These are phyloP conservation scores for Penicillium ucsense DNA, from an alignment of 495 filamentous ascomycete genomes.

Conservation along the genomic window DNA sequence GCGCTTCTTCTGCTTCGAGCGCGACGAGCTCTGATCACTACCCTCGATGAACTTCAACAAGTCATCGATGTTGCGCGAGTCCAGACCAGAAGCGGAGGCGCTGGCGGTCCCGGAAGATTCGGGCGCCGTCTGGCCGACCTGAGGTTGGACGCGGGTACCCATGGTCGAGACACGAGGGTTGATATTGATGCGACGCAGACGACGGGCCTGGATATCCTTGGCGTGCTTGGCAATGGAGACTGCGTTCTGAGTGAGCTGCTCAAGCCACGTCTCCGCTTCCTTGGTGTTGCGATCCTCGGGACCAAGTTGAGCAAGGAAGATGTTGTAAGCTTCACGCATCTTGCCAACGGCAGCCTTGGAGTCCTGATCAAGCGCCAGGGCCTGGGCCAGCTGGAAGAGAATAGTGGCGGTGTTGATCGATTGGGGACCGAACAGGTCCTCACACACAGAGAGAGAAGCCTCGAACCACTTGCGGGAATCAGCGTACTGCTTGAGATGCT, in stretches of 20 bases:
- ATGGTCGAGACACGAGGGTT: constrained; percentile 43
- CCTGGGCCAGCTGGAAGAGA: constrained; percentile 93
- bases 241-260: constrained; percentile 88
- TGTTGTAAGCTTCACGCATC: constrained; percentile 93
- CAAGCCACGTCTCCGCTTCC: constrained; percentile 89
- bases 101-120: constrained; percentile 32
- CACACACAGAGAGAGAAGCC: constrained; percentile 75
- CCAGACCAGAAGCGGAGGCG: constrained; percentile 35
- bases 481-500: constrained; percentile 81
- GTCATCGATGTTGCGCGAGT: constrained; percentile 75
- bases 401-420: constrained; percentile 93
- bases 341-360: constrained; percentile 77
- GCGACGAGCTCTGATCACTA: constrained; percentile 43
- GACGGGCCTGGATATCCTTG: constrained; percentile 69
- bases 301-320: constrained; percentile 79
- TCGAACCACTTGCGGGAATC: constrained; percentile 97
- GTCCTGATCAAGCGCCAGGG: constrained; percentile 85
- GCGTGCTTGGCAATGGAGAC: constrained; percentile 87
- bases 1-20: constrained; percentile 56
- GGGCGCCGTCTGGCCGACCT: constrained; percentile 44
- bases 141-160: constrained; percentile 41
- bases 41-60: constrained; percentile 82
- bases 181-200: constrained; percentile 51
- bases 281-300: constrained; percentile 89
- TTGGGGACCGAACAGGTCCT: constrained; percentile 74